These are phyloP conservation scores for Dendrobium nobile DNA, from an alignment of 106 monocot species.

Conservation along the genomic window DNA sequence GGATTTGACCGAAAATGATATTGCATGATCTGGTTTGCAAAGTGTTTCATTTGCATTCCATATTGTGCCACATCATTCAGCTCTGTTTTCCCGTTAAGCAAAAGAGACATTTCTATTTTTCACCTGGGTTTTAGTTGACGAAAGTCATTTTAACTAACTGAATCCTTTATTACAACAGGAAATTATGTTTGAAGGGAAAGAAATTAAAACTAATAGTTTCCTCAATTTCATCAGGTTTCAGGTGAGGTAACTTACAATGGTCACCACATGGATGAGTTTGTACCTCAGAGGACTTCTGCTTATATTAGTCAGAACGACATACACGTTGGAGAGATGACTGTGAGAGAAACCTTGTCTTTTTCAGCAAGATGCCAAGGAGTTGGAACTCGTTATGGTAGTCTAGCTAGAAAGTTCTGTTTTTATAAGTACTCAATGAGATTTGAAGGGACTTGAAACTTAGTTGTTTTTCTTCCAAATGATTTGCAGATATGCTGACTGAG, in stretches of 20 bases:
- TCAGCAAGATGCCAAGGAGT: slow-evolving; percentile 47
- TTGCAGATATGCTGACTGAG: slow-evolving; percentile 52
- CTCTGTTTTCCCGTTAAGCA: not conserved
- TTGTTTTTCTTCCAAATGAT: not conserved
- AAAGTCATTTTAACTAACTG: not conserved
- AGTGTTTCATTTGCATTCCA: not conserved
- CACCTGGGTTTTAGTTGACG: not conserved
- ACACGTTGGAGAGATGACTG: slow-evolving; percentile 57
- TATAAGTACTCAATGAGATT: not conserved
- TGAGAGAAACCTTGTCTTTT: slow-evolving; percentile 49
- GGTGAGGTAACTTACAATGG: slow-evolving; percentile 45
- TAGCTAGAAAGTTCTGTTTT: not conserved
- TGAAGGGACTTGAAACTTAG: not conserved
- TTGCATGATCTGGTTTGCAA: not conserved
- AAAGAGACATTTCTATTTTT: not conserved
- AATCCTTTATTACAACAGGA: not conserved
- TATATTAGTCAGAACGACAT: slow-evolving; percentile 61
- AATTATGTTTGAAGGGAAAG: not conserved
- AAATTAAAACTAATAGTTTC: not conserved
- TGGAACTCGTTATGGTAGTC: slow-evolving; percentile 41
- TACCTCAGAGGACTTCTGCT: slow-evolving; percentile 43
- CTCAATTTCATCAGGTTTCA: not conserved
- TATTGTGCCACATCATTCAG: not conserved
- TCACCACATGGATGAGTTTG: slow-evolving; percentile 51
- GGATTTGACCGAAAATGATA: not conserved